Conservation (phyloP, 1,139 yeast species). For the Diutina mesorugosa region DNA sequence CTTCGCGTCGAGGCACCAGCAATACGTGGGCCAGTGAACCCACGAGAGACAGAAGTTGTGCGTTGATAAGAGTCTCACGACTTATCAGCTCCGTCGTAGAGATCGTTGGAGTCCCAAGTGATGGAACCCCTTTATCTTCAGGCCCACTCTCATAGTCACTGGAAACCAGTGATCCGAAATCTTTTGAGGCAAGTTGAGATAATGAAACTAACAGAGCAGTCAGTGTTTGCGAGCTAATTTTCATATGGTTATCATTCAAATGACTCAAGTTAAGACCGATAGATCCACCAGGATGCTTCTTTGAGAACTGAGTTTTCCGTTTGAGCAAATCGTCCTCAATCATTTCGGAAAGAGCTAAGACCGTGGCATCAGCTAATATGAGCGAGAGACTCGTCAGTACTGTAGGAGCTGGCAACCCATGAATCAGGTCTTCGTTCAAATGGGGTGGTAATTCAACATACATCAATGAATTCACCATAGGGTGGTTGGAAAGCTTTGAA, state of each 20-base stretch:
- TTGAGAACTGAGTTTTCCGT: conserved; percentile 46
- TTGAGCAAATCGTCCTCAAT: conserved; percentile 41
- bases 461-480: conserved; percentile 36
- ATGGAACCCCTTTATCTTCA: background rate
- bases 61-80: background rate
- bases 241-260: conserved; percentile 15
- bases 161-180: background rate
- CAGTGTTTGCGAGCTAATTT: background rate
- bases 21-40: background rate
- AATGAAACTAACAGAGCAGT: background rate
- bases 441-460: conserved; percentile 50
- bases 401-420: conserved; percentile 84
- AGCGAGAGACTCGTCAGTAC: conserved; percentile 69
- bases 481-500: conserved; percentile 32
- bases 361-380: conserved; percentile 67
- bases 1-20: background rate
- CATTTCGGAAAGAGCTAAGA: conserved; percentile 60
- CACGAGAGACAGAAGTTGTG: background rate
- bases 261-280: conserved; percentile 49
- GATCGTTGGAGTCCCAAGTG: background rate
- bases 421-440: conserved; percentile 49
- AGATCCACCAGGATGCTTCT: conserved; percentile 84
- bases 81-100: background rate
- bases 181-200: background rate
- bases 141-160: background rate